phyloP scores from a whole-genome alignment of 2,329 filamentous ascomycete genomes.

The Aspergillus eucalypticola region DNA sequence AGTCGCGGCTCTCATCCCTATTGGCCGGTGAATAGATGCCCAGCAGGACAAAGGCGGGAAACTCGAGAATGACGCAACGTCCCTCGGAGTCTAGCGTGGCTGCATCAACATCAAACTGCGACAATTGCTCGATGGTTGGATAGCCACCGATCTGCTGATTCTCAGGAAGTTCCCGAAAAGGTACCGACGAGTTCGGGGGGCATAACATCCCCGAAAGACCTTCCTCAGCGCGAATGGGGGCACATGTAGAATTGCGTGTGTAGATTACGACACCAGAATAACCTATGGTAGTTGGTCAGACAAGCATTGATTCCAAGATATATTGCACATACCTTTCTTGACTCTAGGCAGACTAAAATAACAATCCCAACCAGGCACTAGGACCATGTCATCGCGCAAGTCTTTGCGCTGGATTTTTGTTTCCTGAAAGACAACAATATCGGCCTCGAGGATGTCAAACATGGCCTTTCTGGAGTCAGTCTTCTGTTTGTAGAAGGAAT shows the following conservation, averaged over 20 bases:
- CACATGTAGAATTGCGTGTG: conserved; percentile 81
- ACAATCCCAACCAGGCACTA: conserved; percentile 93
- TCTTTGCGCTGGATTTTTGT: conserved; percentile 95
- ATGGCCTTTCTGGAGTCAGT: conserved; percentile 61
- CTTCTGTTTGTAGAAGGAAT: background rate
- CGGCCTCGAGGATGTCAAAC: conserved; percentile 90
- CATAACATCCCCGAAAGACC: conserved; percentile 82
- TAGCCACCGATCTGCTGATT: conserved; percentile 86
- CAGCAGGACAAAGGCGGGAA: conserved; percentile 89
- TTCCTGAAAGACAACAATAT: conserved; percentile 94
- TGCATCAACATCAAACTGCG: conserved; percentile 64
- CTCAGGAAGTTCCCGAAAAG: conserved; percentile 72
- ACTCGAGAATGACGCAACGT: conserved; percentile 86
- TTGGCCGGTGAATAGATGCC: conserved; percentile 91
- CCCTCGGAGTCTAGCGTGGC: conserved; percentile 82
- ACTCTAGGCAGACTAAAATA: conserved; percentile 90
- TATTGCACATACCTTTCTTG: conserved; percentile 71
- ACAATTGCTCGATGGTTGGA: conserved; percentile 68
- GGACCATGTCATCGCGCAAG: conserved; percentile 89
- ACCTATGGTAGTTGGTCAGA: conserved; percentile 53
- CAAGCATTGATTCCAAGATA: background rate
- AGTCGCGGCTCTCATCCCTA: conserved; percentile 77
- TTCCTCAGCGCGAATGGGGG: conserved; percentile 87
- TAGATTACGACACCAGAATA: conserved; percentile 97
- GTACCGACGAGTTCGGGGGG: conserved; percentile 67